Conservation (phyloP, 768 basidiomycete genomes). For the Steccherinum ochraceum region DNA sequence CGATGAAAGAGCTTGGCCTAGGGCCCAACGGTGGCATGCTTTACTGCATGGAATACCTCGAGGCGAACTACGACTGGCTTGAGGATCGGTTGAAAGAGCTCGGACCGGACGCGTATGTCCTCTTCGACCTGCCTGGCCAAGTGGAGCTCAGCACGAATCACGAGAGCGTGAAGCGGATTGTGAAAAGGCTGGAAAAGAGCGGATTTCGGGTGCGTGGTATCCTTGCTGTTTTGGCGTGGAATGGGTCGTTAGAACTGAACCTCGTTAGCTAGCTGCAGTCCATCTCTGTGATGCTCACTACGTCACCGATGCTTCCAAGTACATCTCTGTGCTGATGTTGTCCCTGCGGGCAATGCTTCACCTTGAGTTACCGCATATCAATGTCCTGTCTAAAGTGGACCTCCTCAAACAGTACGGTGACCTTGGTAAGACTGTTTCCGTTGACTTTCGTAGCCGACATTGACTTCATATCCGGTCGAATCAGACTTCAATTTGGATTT, state of each 20-base stretch:
- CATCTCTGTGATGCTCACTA: constrained; percentile 97
- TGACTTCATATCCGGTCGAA: constrained; percentile 1
- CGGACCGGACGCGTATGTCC: constrained; percentile 72
- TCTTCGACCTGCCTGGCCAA: constrained; percentile 96
- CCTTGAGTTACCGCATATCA: constrained; percentile 95
- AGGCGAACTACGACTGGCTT: constrained; percentile 90
- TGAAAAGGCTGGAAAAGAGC: constrained; percentile 62
- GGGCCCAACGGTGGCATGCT: constrained; percentile 97
- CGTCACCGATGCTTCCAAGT: constrained; percentile 93
- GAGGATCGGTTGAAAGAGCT: constrained; percentile 59
- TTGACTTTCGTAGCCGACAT: constrained; percentile 2
- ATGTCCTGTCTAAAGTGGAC: constrained; percentile 95
- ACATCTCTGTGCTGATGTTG: constrained; percentile 85
- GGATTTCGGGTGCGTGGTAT: constrained; percentile 73
- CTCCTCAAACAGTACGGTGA: constrained; percentile 87
- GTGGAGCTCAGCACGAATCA: constrained; percentile 98
- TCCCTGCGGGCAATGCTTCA: constrained; percentile 97
- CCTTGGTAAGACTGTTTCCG: constrained; percentile 71
- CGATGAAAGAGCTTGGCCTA: constrained; percentile 75
- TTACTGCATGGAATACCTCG: constrained; percentile 95
- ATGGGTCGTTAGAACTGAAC: constrained; percentile 7
- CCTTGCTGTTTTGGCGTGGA: neutral
- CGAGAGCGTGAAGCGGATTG: constrained; percentile 76
- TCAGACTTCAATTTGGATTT: constrained; percentile 95
- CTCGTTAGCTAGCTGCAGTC: constrained; percentile 75